These are phyloP conservation scores for Obba rivulosa DNA, from an alignment of 768 basidiomycete genomes.

Conservation along the genomic window DNA sequence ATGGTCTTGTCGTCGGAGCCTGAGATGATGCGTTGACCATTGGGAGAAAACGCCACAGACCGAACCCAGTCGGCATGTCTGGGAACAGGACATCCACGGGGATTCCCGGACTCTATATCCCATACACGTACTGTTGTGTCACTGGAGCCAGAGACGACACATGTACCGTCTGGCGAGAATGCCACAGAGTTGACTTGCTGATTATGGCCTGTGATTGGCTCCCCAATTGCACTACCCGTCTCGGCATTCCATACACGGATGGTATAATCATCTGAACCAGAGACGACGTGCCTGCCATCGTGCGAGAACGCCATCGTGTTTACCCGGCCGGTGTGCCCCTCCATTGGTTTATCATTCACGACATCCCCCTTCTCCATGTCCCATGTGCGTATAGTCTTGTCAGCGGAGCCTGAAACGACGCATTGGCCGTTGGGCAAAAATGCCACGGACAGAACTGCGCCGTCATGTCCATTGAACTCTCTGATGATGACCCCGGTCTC, in stretches of 20 bases:
- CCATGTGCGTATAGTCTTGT: constrained; percentile 8
- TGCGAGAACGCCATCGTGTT: constrained; percentile 29
- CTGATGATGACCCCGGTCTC: constrained; percentile 13
- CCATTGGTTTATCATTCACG: constrained; percentile 14
- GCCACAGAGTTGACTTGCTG: constrained; percentile 22
- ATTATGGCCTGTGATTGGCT: constrained; percentile 18
- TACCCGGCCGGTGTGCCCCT: constrained; percentile 13
- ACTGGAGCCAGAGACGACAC: constrained; percentile 1
- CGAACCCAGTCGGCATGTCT: constrained; percentile 8
- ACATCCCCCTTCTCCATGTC: constrained; percentile 9
- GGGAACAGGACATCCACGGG: constrained; percentile 5
- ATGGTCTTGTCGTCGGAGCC: constrained; percentile 6
- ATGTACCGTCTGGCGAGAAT: constrained; percentile 6
- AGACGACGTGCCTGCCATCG: constrained; percentile 9
- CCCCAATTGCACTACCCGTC: constrained; percentile 16
- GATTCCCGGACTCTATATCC: constrained; percentile 5
- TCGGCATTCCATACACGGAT: constrained; percentile 20
- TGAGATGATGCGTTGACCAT: constrained; percentile 11
- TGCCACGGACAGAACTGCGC: constrained; percentile 9
- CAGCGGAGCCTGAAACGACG: constrained; percentile 10
- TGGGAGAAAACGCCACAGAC: constrained; percentile 13
- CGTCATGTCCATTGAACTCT: constrained; percentile 9
- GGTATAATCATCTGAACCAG: constrained; percentile 18
- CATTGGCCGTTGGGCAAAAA: constrained; percentile 13
- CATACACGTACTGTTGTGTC: constrained; percentile 7